Evolutionary conservation across 2,329 filamentous ascomycete species (phyloP).

Genomic region (Talaromyces sp.): DNA sequence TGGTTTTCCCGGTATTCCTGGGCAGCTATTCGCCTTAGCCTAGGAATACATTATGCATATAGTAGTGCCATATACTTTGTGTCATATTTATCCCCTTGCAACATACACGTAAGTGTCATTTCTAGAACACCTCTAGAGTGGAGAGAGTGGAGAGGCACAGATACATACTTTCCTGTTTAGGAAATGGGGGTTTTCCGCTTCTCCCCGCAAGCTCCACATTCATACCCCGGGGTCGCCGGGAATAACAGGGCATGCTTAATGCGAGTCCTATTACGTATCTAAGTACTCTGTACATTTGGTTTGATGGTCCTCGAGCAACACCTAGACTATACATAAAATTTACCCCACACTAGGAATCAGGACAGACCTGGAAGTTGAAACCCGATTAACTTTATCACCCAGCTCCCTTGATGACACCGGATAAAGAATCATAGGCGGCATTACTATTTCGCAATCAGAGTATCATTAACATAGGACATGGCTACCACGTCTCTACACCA

Average conservation of each 20-base stretch:
- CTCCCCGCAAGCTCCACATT: neutral
- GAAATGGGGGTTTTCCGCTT: neutral
- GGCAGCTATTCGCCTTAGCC: neutral
- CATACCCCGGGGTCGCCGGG: neutral
- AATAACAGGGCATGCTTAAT: neutral
- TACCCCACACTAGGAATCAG: neutral
- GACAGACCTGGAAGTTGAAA: neutral
- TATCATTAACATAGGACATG: constrained; percentile 15
- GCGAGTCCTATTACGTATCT: too few relatives aligned
- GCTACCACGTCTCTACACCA: constrained; percentile 18
- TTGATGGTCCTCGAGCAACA: neutral
- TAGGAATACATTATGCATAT: neutral
- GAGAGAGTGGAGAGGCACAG: neutral
- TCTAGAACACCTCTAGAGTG: neutral
- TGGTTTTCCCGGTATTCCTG: constrained; percentile 10
- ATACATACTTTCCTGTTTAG: neutral
- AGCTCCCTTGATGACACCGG: neutral
- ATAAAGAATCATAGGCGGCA: neutral
- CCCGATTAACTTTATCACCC: neutral
- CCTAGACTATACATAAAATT: neutral
- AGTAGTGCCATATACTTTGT: neutral
- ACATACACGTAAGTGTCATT: neutral
- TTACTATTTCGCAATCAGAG: neutral
- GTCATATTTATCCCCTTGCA: neutral
- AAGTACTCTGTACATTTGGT: neutral